These are phyloP conservation scores for Circinella umbellata DNA, from an alignment of 371 early-diverging fungal genomes.

Conservation along the genomic window DNA sequence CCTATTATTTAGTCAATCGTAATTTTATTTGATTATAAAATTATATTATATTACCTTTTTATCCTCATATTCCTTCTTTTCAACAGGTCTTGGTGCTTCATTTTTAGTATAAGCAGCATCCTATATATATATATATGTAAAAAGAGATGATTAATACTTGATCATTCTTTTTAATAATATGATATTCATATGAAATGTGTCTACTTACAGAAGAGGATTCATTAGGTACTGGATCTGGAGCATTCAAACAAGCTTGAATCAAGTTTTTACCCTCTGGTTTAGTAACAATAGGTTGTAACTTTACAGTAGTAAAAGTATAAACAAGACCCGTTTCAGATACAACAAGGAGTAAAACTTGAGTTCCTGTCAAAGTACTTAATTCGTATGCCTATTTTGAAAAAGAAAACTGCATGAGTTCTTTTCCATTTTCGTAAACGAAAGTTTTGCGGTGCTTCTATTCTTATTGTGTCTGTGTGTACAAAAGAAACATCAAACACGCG, in stretches of 20 bases:
- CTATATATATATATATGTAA: not conserved
- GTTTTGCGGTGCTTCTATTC: not conserved
- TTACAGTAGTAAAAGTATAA: slow-evolving; percentile 98
- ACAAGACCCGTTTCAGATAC: slow-evolving; percentile 99
- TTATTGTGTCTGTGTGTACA: too few species aligned
- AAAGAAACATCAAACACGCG: not conserved
- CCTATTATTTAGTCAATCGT: too few species aligned
- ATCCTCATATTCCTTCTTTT: slow-evolving; percentile 27
- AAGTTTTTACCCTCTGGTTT: slow-evolving; percentile 94
- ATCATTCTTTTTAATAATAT: not conserved
- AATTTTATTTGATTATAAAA: too few species aligned
- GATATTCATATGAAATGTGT: not conserved
- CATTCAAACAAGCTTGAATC: slow-evolving; percentile 95
- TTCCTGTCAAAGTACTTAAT: slow-evolving; percentile 95
- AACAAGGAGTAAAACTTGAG: slow-evolving; percentile 95
- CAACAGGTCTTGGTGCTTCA: slow-evolving; percentile 19
- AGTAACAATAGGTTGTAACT: slow-evolving; percentile 95
- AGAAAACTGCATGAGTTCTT: slow-evolving; percentile 9
- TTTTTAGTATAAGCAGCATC: slow-evolving; percentile 12
- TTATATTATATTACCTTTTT: slow-evolving; percentile 21
- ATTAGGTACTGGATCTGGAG: slow-evolving; percentile 62
- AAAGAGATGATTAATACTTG: too few species aligned
- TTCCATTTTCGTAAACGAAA: not conserved
- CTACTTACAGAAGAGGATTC: slow-evolving; percentile 26
- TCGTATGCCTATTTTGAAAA: slow-evolving; percentile 86